Conservation (phyloP, 192 early-diverging fungal genomes). For the Backusella tarrabulga region DNA sequence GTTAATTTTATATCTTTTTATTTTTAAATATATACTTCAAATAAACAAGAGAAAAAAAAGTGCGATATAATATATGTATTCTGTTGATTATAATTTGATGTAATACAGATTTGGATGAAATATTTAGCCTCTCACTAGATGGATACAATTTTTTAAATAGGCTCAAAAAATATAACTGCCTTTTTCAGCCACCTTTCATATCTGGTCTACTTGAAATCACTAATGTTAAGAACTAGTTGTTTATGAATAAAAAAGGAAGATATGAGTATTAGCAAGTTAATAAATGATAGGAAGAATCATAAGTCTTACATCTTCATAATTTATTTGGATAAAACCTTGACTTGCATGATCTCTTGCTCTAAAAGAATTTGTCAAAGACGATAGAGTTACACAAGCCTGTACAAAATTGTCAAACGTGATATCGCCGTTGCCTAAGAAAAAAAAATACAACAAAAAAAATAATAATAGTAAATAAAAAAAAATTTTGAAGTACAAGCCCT, state of each 20-base stretch:
- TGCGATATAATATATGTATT: neutral
- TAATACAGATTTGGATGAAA: neutral
- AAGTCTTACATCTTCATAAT: slow-evolving; percentile 43
- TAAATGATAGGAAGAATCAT: neutral
- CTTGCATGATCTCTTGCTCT: slow-evolving; percentile 48
- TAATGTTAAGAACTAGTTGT: slow-evolving; percentile 1
- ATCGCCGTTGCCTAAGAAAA: slow-evolving; percentile 2
- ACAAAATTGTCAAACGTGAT: slow-evolving; percentile 67
- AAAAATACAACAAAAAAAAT: too few species aligned
- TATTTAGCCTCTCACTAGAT: neutral
- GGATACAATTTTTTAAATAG: neutral
- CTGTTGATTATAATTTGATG: neutral
- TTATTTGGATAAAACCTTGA: slow-evolving; percentile 56
- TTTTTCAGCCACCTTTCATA: slow-evolving; percentile 2
- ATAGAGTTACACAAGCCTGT: slow-evolving; percentile 60
- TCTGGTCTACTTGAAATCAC: slow-evolving; percentile 8
- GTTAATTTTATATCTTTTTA: neutral
- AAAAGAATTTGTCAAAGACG: slow-evolving; percentile 58
- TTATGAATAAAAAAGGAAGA: too few species aligned
- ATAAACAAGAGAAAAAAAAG: neutral
- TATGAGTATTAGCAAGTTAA: neutral
- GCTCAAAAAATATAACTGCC: neutral
- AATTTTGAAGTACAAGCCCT: neutral
- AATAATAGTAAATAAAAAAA: slow-evolving; percentile 21
- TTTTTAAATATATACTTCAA: neutral